Base-by-base conservation (phyloP, 768 basidiomycete species). In the Kwoniella botswanensis region DNA sequence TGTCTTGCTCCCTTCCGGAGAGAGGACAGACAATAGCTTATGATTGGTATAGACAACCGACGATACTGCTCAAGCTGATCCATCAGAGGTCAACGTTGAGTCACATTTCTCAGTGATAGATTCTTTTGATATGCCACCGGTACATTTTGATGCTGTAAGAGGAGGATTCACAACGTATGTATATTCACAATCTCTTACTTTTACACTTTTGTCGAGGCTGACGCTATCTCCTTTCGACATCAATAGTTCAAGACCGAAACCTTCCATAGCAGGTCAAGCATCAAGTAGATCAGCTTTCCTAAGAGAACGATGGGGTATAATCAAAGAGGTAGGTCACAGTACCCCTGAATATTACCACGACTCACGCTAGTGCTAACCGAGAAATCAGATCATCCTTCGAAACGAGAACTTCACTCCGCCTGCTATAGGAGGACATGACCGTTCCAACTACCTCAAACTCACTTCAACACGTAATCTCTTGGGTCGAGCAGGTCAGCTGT, bases 321-420 rank as follows among this genome's bases (percentile, higher is more conserved):
- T 98, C 76, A 92, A 90, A 81, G 96, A 98, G 85, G 83, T 84
- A 26, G 57, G 75, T 44, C n/a, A 50, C 26, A 13, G 26, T n/a
- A 7, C 15, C 22, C 61, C 18, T 24, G 17, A 42, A 56, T n/a
- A 56, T 56, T 13, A n/a, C 4, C 18, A 50, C 7, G 21, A 46
- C 18, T 62, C 4, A 18, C 52, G 50, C 56, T 59, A 59, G 67
- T 35, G 15, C 18, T 44, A 1, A 50, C 13, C 22, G 50, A n/a
- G 15, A 13, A 4, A 29, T 13, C 63, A 84, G 83, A 91, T 93
- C 77, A 89, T 98, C 35, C 85, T 98, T 50, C 87, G 97, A 52
- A 98, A 98, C 79, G 97, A 99, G 81, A 94, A 98, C 82, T 99
- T 99, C 84, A 93, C 93, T 2, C 95, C 97, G 2, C 96, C 96